Evolutionary conservation across 2,329 filamentous ascomycete genomes (phyloP).

Genomic region (Stagonosporopsis cucurbitacearum): DNA sequence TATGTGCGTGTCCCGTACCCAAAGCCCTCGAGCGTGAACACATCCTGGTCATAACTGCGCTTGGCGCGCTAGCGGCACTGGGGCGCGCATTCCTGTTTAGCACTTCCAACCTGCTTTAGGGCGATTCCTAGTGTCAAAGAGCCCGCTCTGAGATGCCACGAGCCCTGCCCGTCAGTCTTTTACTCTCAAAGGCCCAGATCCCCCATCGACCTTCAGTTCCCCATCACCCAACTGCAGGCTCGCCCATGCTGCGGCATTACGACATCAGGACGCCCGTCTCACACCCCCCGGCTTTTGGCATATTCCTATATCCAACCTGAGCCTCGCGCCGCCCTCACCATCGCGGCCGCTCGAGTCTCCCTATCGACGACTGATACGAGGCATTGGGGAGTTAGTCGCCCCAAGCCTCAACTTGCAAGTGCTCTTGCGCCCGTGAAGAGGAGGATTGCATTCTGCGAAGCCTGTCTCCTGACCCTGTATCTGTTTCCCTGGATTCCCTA

Average conservation of each 20-base stretch:
- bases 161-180: constrained; percentile 34
- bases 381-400: constrained; percentile 17
- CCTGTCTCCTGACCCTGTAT: background rate
- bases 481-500: background rate
- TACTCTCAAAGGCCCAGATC: constrained; percentile 35
- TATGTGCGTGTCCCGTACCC: constrained; percentile 1
- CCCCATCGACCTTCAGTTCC: constrained; percentile 25
- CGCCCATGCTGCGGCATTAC: constrained; percentile 31
- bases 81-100: constrained; percentile 32
- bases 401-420: constrained; percentile 15
- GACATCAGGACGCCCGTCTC: constrained; percentile 29
- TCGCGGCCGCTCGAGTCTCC: constrained; percentile 3
- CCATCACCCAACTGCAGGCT: constrained; percentile 25
- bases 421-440: constrained; percentile 3
- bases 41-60: constrained; percentile 18
- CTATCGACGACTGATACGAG: constrained; percentile 1
- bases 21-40: constrained; percentile 5
- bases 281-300: constrained; percentile 23
- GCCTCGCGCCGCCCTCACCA: constrained; percentile 22
- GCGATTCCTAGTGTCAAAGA: constrained; percentile 33
- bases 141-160: constrained; percentile 30
- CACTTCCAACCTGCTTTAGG: constrained; percentile 36
- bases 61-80: constrained; percentile 19
- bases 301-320: constrained; percentile 21
- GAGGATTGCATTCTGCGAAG: background rate